Percentiles rank a stretch among this genome's conserved stretches.
These are phyloP conservation scores for Hamigera avellanea DNA, from an alignment of 495 filamentous ascomycete species.

Conservation along the genomic window DNA sequence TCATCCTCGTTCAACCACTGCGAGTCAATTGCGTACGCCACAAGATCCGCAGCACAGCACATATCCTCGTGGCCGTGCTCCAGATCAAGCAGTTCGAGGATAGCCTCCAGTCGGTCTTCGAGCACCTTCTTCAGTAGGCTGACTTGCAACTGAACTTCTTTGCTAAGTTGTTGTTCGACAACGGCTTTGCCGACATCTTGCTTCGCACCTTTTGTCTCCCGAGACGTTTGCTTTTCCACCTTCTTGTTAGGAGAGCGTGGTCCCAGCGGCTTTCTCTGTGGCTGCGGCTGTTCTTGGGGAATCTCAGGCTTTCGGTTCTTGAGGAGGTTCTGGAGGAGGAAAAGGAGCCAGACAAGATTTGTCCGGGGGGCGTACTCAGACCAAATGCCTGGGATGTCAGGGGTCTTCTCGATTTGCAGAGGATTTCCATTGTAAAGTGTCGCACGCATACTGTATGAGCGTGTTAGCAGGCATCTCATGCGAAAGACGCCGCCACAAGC, in stretches of 20 bases:
- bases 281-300: neutral
- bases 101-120: constrained; percentile 18
- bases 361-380: constrained; percentile 33
- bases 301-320: constrained; percentile 24
- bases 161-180: neutral
- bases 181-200: neutral
- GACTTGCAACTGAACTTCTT: constrained; percentile 8
- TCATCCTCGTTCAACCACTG: constrained; percentile 31
- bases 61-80: constrained; percentile 33
- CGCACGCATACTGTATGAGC: constrained; percentile 25
- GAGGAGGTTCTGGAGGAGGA: constrained; percentile 35
- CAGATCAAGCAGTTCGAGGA: constrained; percentile 28
- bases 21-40: constrained; percentile 35
- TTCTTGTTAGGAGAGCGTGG: constrained; percentile 25
- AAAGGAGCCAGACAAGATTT: constrained; percentile 40
- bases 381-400: constrained; percentile 31
- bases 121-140: constrained; percentile 19
- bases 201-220: constrained; percentile 7
- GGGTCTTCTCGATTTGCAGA: constrained; percentile 15
- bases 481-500: constrained; percentile 8
- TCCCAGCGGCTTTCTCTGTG: constrained; percentile 21
- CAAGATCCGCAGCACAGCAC: constrained; percentile 37
- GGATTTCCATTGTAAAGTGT: constrained; percentile 27
- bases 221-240: constrained; percentile 2
- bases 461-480: constrained; percentile 3